Evolutionary conservation across 306 rosid genomes (phyloP), one percentile per base, ranked within the genome.

Genomic region (Glycine soja): DNA sequence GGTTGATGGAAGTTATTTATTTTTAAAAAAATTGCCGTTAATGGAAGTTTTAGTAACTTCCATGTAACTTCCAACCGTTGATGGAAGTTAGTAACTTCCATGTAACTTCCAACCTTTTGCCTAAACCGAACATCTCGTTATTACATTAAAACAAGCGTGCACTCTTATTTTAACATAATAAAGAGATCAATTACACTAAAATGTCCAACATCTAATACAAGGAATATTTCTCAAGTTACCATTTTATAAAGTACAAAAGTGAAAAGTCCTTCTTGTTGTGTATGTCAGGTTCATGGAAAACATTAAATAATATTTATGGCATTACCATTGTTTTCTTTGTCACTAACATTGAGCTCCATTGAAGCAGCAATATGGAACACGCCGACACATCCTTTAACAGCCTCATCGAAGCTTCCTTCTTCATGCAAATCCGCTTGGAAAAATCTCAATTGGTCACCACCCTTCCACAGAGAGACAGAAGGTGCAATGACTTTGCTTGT

Each of bases 311-410:
- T 2, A 48, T 47, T 67, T 10, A 48, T 18, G 58, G 70, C 13
- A 62, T 80, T 90, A 92, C 95, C 98, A 13, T 80, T 84, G 78
- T 92, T 83, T 9, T 90, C 80, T 79, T 87, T 76, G 7, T 38
- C 83, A 18, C 24, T 32, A 52, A 88, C 83, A 80, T 58, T 84
- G 75, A 90, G 89, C 56, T 85, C 72, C 97, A 94, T 92, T 42
- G 95, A 83, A 73, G 97, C 91, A 19, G 98, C 97, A 18, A 90
- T 92, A 58, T 90, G 97, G 43, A 89, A 92, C 10, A 94, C 94
- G 1, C 97, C 98, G 57, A 77, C 80, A 30, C 94, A 92, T 11
- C 90, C 95, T 72, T 84, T 81, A 34, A 94, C 87, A 16, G 94
- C 98, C 82, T 90, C 89, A 34, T 92, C 89, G 30, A 92, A 92